Evolutionary conservation across 768 basidiomycete species (phyloP).

Genomic region (Mycena olivaceomarginata): DNA sequence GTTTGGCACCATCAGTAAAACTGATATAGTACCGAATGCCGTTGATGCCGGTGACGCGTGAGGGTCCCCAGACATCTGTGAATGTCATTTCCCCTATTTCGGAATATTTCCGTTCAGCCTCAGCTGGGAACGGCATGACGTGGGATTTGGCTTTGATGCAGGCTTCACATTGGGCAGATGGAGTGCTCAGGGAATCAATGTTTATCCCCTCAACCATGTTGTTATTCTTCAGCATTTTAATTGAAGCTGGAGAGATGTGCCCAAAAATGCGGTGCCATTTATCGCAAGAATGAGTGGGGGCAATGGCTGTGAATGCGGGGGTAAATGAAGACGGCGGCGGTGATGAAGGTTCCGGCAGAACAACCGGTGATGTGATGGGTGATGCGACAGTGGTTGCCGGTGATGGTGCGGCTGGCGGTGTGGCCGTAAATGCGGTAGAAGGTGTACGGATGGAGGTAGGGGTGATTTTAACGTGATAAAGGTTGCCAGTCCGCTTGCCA

Average conservation of each 20-base stretch:
- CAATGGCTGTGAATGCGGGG: conserved; percentile 1
- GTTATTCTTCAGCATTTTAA: conserved; percentile 43
- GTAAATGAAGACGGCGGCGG: no score
- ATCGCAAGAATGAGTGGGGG: background rate
- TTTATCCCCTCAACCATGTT: conserved; percentile 47
- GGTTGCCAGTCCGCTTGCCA: conserved; percentile 21
- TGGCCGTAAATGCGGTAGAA: background rate
- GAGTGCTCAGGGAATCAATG: background rate
- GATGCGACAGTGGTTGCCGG: background rate
- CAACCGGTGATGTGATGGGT: background rate
- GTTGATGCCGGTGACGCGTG: background rate
- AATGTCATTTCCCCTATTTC: conserved; percentile 47
- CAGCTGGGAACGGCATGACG: conserved; percentile 39
- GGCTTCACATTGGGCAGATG: conserved; percentile 44
- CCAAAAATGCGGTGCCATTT: conserved; percentile 32
- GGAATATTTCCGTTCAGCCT: conserved; percentile 39
- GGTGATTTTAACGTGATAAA: conserved; percentile 32
- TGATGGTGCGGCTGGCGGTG: background rate
- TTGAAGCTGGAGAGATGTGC: conserved; percentile 45
- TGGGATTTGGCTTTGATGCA: conserved; percentile 51
- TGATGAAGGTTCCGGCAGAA: background rate
- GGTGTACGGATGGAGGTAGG: background rate
- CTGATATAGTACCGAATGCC: no score
- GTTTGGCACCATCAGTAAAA: background rate
- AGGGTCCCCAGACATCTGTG: conserved; percentile 48